phyloP scores from a whole-genome alignment of 352 stramenopile species.

The Globisporangium recalcitrans region DNA sequence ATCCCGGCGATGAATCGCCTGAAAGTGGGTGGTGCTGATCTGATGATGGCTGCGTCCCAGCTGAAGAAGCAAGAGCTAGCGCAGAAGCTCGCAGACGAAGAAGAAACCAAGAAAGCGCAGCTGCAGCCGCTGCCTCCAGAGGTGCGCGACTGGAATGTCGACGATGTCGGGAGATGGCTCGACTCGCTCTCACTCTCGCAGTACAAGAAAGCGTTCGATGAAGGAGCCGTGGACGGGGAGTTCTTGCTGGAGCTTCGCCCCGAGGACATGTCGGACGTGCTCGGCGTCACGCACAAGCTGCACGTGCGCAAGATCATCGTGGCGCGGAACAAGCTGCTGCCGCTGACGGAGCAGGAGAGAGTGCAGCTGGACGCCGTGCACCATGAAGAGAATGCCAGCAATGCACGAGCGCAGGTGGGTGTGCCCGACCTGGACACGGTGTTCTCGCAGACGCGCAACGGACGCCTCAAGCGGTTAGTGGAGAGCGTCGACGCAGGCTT shows the following conservation, averaged over 20 bases:
- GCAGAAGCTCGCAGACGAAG: constrained; percentile 47
- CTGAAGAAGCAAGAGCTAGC: constrained; percentile 76
- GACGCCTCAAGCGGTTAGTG: constrained; percentile 83
- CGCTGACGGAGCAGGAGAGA: constrained; percentile 71
- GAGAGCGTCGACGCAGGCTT: constrained; percentile 90
- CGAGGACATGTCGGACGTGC: constrained; percentile 89
- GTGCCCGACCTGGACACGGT: constrained; percentile 65
- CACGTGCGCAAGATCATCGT: constrained; percentile 90
- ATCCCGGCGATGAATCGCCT: constrained; percentile 76
- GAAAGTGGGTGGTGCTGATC: constrained; percentile 54
- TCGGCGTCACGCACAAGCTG: constrained; percentile 89
- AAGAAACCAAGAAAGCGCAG: constrained; percentile 41
- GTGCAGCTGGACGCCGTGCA: constrained; percentile 59
- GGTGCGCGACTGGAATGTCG: constrained; percentile 79
- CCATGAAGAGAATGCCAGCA: constrained; percentile 40
- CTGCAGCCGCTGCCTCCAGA: constrained; percentile 69
- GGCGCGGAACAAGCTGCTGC: constrained; percentile 83
- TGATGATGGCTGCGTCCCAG: constrained; percentile 55
- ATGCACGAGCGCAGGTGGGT: constrained; percentile 22
- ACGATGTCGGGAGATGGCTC: constrained; percentile 91
- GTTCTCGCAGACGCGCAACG: constrained; percentile 89
- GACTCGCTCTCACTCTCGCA: constrained; percentile 86
- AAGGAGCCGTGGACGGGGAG: constrained; percentile 88
- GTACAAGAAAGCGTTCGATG: constrained; percentile 88
- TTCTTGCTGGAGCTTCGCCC: constrained; percentile 90